Evolutionary conservation across 2,329 filamentous ascomycete species (phyloP).

Genomic region (Leptographium wingfieldii): DNA sequence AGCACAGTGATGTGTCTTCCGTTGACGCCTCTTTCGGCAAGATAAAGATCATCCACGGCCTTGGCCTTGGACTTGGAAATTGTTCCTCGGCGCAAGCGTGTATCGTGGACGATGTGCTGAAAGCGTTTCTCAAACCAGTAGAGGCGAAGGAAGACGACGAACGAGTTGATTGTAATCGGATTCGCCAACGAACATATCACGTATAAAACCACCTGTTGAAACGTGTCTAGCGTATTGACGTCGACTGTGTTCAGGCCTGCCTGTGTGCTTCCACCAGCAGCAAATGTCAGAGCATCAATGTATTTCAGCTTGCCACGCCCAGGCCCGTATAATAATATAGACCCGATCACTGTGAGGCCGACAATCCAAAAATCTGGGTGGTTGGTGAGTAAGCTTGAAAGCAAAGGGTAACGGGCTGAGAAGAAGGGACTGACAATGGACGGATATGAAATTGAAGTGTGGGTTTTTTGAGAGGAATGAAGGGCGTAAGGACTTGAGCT

Average conservation of each 20-base stretch:
- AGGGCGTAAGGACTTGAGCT: not conserved
- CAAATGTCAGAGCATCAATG: slow-evolving; percentile 81
- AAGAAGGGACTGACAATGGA: slow-evolving; percentile 52
- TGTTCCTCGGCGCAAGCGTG: slow-evolving; percentile 51
- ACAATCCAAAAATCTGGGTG: slow-evolving; percentile 54
- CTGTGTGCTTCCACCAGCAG: slow-evolving; percentile 77
- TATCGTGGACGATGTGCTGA: slow-evolving; percentile 66
- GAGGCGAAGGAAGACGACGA: slow-evolving; percentile 80
- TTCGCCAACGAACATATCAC: slow-evolving; percentile 62
- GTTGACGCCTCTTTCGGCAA: slow-evolving; percentile 51
- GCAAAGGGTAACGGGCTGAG: not conserved
- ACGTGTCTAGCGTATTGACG: slow-evolving; percentile 53
- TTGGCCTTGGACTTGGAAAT: slow-evolving; percentile 49
- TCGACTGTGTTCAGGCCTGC: slow-evolving; percentile 79
- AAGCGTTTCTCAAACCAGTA: slow-evolving; percentile 99
- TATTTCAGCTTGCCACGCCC: slow-evolving; percentile 51
- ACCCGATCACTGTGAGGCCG: slow-evolving; percentile 56
- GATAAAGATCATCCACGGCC: slow-evolving; percentile 28
- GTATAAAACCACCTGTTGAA: slow-evolving; percentile 63
- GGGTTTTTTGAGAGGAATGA: not conserved
- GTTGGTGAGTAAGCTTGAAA: not conserved
- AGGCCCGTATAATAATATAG: slow-evolving; percentile 59
- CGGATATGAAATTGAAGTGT: slow-evolving; percentile 56
- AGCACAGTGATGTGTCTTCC: slow-evolving; percentile 55
- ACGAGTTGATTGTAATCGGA: slow-evolving; percentile 72